Base-by-base conservation (phyloP, 495 filamentous ascomycete genomes). In the Penicillium antarcticum region DNA sequence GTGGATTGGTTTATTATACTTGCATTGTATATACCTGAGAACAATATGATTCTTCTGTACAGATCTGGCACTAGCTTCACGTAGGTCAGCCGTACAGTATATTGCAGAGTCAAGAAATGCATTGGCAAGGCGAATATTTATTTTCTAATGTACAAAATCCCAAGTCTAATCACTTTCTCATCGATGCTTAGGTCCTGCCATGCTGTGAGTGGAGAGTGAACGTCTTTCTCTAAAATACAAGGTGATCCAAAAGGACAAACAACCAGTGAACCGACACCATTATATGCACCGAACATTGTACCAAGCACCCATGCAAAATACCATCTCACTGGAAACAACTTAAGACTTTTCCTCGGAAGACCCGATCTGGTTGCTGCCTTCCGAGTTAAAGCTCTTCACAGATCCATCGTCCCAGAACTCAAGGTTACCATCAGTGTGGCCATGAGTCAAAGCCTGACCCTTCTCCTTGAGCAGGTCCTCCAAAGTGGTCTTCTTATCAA, bases 331-430 rank as follows among this genome's bases (percentile, higher is more conserved):
- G 26, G 33, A 36, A 5, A 40, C 11, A 44, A 24, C 45, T 32
- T 24, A 45, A 19, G 45, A 35, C 41, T 54, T 42, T 21, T 57
- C 17, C 13, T 36, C 21, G 31, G 45, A 6, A 12, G 48, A 32
- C 4, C 29, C 51, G 32, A 56, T 19, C 2, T 21, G n/a, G 35
- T 52, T 42, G 8, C 43, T 35, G 13, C 57, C 61, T 23, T 58
- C 47, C 31, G 38, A 21, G 18, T 39, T 39, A 17, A 53, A 51
- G 21, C 60, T 66, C 45, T 62, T 63, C 16, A 68, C 59, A n/a
- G 70, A 66, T 12, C 79, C 82, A 61, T 88, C 83, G 48, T 82
- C 81, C 83, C 83, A 87, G 50, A 87, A 85, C 61, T 89, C 85
- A 36, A 88, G 55, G 59, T 87, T 79, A 5, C 80, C 84, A 37